Percentiles rank a stretch among this genome's conserved stretches.
These are phyloP conservation scores for Bifiguratus adelaidae DNA, from an alignment of 192 early-diverging fungal genomes.

Conservation along the genomic window DNA sequence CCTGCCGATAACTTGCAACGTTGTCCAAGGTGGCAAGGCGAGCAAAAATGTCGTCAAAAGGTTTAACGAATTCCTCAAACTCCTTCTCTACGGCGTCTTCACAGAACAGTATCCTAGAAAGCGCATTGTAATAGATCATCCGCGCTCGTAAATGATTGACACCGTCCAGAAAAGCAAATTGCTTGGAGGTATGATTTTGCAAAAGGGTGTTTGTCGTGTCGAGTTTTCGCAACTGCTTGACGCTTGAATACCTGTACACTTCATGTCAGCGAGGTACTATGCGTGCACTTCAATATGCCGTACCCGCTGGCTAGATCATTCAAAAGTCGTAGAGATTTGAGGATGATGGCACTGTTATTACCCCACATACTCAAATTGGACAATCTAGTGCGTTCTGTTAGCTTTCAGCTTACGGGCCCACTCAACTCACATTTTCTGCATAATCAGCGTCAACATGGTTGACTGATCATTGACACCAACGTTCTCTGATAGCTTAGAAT, in stretches of 20 bases:
- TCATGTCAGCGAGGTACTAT: not conserved
- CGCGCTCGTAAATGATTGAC: slow-evolving; percentile 50
- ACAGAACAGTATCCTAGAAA: slow-evolving; percentile 66
- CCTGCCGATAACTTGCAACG: slow-evolving; percentile 38
- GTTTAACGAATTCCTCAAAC: slow-evolving; percentile 65
- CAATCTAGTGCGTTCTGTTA: slow-evolving; percentile 14
- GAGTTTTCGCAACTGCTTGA: slow-evolving; percentile 67
- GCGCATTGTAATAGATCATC: slow-evolving; percentile 64
- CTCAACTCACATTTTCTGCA: slow-evolving; percentile 47
- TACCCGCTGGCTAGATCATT: slow-evolving; percentile 57
- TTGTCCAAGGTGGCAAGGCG: slow-evolving; percentile 39
- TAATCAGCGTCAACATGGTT: slow-evolving; percentile 47
- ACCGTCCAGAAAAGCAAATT: slow-evolving; percentile 59
- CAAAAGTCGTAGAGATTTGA: slow-evolving; percentile 59
- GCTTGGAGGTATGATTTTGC: slow-evolving; percentile 57
- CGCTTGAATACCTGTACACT: slow-evolving; percentile 50
- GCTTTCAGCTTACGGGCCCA: not conserved
- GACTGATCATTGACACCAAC: slow-evolving; percentile 59
- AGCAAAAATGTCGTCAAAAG: slow-evolving; percentile 45
- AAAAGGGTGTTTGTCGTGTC: slow-evolving; percentile 59
- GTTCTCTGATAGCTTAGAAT: slow-evolving; percentile 43
- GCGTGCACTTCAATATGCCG: not conserved
- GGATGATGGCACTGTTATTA: slow-evolving; percentile 38
- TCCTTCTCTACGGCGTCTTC: slow-evolving; percentile 46
- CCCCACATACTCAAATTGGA: slow-evolving; percentile 55